Evolutionary conservation across 164 flowering plant genomes (phyloP).

Genomic region (Buxus sempervirens): DNA sequence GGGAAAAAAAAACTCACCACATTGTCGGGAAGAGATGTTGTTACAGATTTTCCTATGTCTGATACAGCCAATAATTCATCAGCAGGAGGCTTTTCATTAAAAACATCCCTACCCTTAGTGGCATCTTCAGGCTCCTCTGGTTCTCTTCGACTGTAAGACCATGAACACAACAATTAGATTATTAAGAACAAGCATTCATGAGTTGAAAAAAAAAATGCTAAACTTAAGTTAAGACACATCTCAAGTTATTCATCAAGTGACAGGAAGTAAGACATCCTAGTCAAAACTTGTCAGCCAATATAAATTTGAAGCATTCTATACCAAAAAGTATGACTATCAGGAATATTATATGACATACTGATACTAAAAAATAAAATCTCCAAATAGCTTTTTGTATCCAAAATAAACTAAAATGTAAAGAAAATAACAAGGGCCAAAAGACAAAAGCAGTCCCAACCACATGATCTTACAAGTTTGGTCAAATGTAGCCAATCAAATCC

Average conservation of each 20-base stretch:
- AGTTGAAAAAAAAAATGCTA: not conserved
- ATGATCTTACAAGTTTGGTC: too few relatives aligned
- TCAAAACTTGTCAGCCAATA: too few relatives aligned
- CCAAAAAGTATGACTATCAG: too few relatives aligned
- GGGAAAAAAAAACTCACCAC: conserved; percentile 53
- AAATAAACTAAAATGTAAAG: too few relatives aligned
- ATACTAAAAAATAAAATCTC: too few relatives aligned
- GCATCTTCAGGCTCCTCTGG: conserved; percentile 99
- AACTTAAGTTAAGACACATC: not conserved
- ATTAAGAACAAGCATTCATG: not conserved
- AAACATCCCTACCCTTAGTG: conserved; percentile 96
- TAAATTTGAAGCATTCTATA: too few relatives aligned
- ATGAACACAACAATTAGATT: not conserved
- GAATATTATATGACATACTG: too few relatives aligned
- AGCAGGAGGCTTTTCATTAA: conserved; percentile 97
- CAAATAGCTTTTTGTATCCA: too few relatives aligned
- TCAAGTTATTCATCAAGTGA: not conserved
- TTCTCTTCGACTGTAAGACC: conserved; percentile 69
- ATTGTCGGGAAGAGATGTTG: conserved; percentile 96
- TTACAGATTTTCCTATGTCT: conserved; percentile 81
- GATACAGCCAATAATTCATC: conserved; percentile 95
- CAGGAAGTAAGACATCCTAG: too few relatives aligned
- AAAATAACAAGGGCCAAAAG: too few relatives aligned
- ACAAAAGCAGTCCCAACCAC: too few relatives aligned
- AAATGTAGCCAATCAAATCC: too few relatives aligned